Percentiles rank a stretch among this genome's conserved stretches.
Conservation (phyloP, 495 filamentous ascomycete species). For the Xylaria telfairii region DNA sequence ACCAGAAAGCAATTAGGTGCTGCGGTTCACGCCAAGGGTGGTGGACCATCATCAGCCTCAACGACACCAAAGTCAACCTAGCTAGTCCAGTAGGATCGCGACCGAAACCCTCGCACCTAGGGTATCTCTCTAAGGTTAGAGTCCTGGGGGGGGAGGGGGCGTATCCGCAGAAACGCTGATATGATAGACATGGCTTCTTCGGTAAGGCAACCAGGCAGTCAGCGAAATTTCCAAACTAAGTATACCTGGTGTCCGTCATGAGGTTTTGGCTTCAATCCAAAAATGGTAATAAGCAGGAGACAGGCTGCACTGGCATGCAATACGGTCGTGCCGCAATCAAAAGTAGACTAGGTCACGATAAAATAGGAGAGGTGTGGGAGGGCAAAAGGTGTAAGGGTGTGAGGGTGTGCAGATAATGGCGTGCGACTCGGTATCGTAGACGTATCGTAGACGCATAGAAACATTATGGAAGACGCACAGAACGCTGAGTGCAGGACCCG, state of each 20-base stretch:
- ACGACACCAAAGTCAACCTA: slow-evolving; percentile 12
- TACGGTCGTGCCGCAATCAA: slow-evolving; percentile 23
- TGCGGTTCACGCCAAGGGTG: slow-evolving; percentile 27
- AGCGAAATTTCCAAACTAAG: slow-evolving; percentile 21
- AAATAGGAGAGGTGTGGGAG: slow-evolving; percentile 11
- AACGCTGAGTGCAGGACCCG: slow-evolving; percentile 1
- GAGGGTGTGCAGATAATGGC: slow-evolving; percentile 10
- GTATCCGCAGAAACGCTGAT: slow-evolving; percentile 13
- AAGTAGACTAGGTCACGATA: slow-evolving; percentile 17
- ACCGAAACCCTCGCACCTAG: slow-evolving; percentile 6
- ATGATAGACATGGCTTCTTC: neutral
- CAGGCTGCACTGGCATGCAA: slow-evolving; percentile 12
- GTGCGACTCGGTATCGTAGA: too few species aligned
- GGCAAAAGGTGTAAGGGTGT: neutral
- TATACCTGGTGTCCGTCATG: slow-evolving; percentile 19
- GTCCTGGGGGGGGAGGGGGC: neutral
- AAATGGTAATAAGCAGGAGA: slow-evolving; percentile 26
- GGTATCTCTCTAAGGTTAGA: slow-evolving; percentile 1
- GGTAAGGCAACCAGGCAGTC: slow-evolving; percentile 19
- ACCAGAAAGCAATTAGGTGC: slow-evolving; percentile 14
- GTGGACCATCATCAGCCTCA: slow-evolving; percentile 28
- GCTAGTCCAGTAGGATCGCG: slow-evolving; percentile 16
- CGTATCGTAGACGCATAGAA: slow-evolving; percentile 14
- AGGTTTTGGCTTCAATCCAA: slow-evolving; percentile 17
- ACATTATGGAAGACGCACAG: slow-evolving; percentile 19